Conservation (phyloP, 2,329 filamentous ascomycete genomes). For the Pseudogymnoascus sp. region DNA sequence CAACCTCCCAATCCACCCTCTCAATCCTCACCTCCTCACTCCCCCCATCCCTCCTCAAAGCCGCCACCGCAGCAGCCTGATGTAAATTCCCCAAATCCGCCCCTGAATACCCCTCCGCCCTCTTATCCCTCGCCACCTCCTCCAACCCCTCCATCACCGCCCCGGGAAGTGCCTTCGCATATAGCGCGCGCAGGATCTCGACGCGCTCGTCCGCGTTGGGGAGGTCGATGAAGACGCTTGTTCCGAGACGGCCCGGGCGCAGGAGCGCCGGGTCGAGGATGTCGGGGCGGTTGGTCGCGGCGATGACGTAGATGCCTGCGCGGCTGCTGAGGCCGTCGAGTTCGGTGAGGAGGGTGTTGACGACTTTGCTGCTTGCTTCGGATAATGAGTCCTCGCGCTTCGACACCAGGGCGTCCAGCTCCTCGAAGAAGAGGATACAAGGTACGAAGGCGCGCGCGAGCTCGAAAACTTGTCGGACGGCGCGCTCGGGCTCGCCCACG, state of each 20-base stretch:
- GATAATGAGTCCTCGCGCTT: constrained; percentile 70
- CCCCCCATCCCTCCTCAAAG: constrained; percentile 26
- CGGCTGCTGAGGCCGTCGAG: constrained; percentile 78
- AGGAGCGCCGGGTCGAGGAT: constrained; percentile 97
- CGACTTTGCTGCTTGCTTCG: constrained; percentile 80
- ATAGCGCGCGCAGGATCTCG: constrained; percentile 72
- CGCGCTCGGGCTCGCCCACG: constrained; percentile 90
- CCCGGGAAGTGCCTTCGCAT: constrained; percentile 45
- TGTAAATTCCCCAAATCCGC: constrained; percentile 54
- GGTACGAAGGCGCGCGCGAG: constrained; percentile 80
- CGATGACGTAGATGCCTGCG: constrained; percentile 86
- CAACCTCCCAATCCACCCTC: constrained; percentile 29
- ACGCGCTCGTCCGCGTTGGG: constrained; percentile 73
- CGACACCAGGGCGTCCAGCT: constrained; percentile 87
- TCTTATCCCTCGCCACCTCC: constrained; percentile 55
- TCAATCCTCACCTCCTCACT: constrained; percentile 24
- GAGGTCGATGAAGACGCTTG: constrained; percentile 81
- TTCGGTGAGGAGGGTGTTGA: constrained; percentile 92
- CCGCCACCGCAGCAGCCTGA: constrained; percentile 29
- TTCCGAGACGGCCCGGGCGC: constrained; percentile 81
- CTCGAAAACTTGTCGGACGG: constrained; percentile 84
- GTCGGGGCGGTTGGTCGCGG: constrained; percentile 89
- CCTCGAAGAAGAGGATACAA: constrained; percentile 97
- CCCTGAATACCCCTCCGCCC: constrained; percentile 72
- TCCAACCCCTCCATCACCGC: constrained; percentile 51